These are phyloP conservation scores for Hortiboletus rubellus DNA, from an alignment of 1,284 basidiomycete species.

Conservation along the genomic window DNA sequence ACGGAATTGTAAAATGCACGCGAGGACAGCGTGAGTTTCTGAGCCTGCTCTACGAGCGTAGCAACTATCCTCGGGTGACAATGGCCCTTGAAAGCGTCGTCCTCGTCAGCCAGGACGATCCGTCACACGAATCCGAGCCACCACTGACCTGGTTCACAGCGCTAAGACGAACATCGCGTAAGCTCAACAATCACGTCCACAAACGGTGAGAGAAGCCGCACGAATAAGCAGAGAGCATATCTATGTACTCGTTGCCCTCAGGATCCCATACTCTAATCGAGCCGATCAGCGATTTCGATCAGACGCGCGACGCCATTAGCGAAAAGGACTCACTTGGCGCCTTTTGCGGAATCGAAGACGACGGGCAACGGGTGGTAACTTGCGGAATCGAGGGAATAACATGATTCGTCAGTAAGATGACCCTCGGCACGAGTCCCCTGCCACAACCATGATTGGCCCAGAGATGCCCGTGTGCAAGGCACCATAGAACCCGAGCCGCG, in stretches of 20 bases:
- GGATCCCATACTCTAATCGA: constrained; percentile 87
- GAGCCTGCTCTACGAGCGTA: constrained; percentile 83
- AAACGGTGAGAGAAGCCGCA: constrained; percentile 44
- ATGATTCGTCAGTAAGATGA: constrained; percentile 27
- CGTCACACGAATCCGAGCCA: constrained; percentile 6
- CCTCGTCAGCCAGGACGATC: constrained; percentile 13
- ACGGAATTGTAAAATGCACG: constrained; percentile 95
- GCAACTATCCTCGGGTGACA: constrained; percentile 91
- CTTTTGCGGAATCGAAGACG: constrained; percentile 88
- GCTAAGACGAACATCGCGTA: constrained; percentile 40
- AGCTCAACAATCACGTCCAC: constrained; percentile 4
- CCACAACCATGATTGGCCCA: constrained; percentile 16
- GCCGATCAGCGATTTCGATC: constrained; percentile 9
- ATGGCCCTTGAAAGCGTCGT: constrained; percentile 64
- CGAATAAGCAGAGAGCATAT: constrained; percentile 98
- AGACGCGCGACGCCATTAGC: constrained; percentile 27
- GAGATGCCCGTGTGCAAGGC: not conserved
- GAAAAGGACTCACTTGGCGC: constrained; percentile 73
- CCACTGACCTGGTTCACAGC: constrained; percentile 79
- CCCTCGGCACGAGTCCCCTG: not conserved
- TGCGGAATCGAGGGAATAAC: constrained; percentile 14
- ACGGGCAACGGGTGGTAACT: constrained; percentile 97
- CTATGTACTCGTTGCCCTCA: constrained; percentile 90
- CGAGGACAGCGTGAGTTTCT: constrained; percentile 90
- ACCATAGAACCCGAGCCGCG: not conserved